Base-by-base conservation (phyloP, 306 rosid species). In the Glycyrrhiza uralensis region DNA sequence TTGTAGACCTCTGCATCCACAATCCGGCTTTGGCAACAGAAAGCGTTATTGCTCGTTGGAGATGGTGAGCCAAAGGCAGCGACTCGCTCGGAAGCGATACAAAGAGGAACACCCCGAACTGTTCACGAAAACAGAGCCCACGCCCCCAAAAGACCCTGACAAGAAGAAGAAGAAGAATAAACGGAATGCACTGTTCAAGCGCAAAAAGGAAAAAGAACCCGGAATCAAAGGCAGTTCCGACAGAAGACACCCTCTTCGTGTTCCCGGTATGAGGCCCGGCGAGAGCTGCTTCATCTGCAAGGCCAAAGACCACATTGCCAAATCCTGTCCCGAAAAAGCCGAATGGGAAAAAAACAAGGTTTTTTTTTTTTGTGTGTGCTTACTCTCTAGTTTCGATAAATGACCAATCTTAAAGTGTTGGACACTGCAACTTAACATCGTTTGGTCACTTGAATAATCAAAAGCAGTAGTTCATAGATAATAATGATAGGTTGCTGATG, bases 251-350 rank as follows among this genome's bases (percentile, higher is more conserved):
- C 97, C 92, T 7, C 91, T 90, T 9, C 81, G 97, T 78, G 92
- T 93, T 6, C 96, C 96, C n/a, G 98, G 98, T 3, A 83, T 83
- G 98, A 94, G 83, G 83, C 97, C 98, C 20, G 98, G 97, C 13
- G 98, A 94, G 1, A 87, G 84, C 72, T 91, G 98, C 71, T 94
- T 83, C 86, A 91, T 94, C 64, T 91, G 97, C 65, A 87, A 80
- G 69, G 84, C 83, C 29, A 64, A 50, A 15, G 91, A 91, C 15
- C 98, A 94, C 65, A 87, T 94, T 32, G 96, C 98, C 38, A 94
- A 89, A 80, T 79, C 84, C 38, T 94, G 98, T 47, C 82, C 92
- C 3, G 30, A 87, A 54, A 79, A 88, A 67, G 85, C 87, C 70
- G 81, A 85, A 59, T 89, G 96, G 96, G 98, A 94, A 33, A 91